Evolutionary conservation across 176 grass and related monocot species (phyloP), one percentile per base, ranked within the genome.

Genomic region (Eragrostis curvula): DNA sequence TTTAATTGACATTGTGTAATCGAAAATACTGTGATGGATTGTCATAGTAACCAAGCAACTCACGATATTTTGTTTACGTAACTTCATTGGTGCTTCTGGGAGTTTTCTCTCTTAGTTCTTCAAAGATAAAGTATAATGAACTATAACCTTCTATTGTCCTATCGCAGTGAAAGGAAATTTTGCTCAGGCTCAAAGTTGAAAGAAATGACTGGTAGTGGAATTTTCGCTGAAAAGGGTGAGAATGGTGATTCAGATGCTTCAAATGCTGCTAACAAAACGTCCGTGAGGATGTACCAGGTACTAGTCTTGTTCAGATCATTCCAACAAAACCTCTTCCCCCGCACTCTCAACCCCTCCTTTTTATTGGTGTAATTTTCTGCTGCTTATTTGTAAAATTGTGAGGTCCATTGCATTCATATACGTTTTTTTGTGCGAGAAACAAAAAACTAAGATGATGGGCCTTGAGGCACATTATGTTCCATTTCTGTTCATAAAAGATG

Each of bases 201-300:
- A 81, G 95, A 98, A 79, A 95, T 98, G 78, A 93, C 50, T 71
- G 95, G 95, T 12, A 93, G 92, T 91, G 92, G 95, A 14, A 98
- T 98, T 53, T 98, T 98, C 32, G 66, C 74, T 64, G 86, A 66
- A 9, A 78, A 91, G 17, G 64, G 58, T 68, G 88, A 90, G 68
- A 91, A 85, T 59, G 78, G 67, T 55, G 85, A 88, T 84, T 89
- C 61, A 70, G 90, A 98, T 47, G 47, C 83, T 74, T 75, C 92
- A 42, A 95, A 81, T 60, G 44, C 74, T 78, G 72, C 83, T 69
- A 87, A 73, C 30, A 92, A 81, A 60, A 97, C 92, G 25, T 85
- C 90, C 24, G 36, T 94, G 52, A 88, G 92, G 85, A 97, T 97
- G 87, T 94, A 89, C 74, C 92, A 97, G 95, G 95, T 97, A 85